Evolutionary conservation across 169 alveolate species (phyloP), one percentile per base, ranked within the genome.

Genomic region (Theileria orientalis): DNA sequence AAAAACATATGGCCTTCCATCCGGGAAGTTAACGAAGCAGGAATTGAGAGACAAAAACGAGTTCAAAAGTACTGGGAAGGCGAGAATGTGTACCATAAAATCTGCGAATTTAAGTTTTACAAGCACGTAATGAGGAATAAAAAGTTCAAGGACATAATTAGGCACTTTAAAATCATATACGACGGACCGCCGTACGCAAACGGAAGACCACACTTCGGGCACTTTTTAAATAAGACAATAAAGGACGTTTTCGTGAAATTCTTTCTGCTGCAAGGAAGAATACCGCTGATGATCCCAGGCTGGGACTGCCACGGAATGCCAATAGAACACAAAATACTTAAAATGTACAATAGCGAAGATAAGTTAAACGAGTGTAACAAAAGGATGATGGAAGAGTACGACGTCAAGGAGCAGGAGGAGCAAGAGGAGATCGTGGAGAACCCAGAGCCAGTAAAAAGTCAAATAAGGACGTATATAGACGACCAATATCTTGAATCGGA

Each of bases 171-270:
- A 25, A 83, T 89, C 30, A 89, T 89, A 27, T 87, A 69, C 61
- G 97, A 94, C 69, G 97, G 97, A 14, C 97, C 97, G 21, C 97
- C 97, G 30, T 92, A 90, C 61, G 97, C 96, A 8, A 94, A 91
- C 63, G 95, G 95, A 35, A 85, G 67, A 2, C 83, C 92, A 54
- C 97, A 94, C 73, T 86, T 89, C 68, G 97, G 97, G 21, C 97
- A 94, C 40, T 90, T 93, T 67, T 74, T 91, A 23, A 92, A 92
- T 83, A 91, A 92, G 68, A 82, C 92, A 64, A 74, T 94, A 46
- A 94, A 94, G 75, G 97, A 94, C 64, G 86, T 92, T 30, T 61
- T 88, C 47, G 74, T 87, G 69, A 74, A 90, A 77, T 91, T 69
- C 40, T 44, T 76, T 41, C 76, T 91, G 66, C 80, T 89, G 37